A percentile compares a stretch with the other conserved stretches of the same genome.
Evolutionary conservation across 768 basidiomycete species (phyloP).

Genomic region (Kwoniella sp.): DNA sequence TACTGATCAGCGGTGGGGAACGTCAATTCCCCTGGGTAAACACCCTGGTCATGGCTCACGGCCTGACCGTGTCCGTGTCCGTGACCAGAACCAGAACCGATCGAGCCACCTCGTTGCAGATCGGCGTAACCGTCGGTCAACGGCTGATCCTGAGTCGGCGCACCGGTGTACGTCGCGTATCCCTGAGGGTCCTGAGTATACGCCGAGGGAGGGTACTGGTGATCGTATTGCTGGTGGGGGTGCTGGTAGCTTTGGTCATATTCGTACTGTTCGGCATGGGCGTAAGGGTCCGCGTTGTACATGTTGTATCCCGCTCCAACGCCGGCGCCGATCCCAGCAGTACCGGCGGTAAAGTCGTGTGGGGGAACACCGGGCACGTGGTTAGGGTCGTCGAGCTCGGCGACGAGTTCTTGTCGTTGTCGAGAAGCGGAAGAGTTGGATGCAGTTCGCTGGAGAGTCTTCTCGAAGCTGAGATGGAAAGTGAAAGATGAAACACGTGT

Average conservation of each 20-base stretch:
- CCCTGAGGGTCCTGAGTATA: conserved; percentile 25
- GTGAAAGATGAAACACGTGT: conserved; percentile 8
- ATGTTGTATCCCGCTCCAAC: conserved; percentile 25
- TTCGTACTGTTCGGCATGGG: conserved; percentile 44
- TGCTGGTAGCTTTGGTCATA: conserved; percentile 34
- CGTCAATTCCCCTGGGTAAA: conserved; percentile 32
- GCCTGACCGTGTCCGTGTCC: conserved; percentile 23
- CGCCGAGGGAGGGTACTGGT: conserved; percentile 28
- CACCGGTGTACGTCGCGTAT: conserved; percentile 24
- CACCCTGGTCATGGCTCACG: conserved; percentile 14
- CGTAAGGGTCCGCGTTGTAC: conserved; percentile 42
- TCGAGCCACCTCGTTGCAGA: conserved; percentile 44
- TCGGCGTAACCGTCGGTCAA: conserved; percentile 45
- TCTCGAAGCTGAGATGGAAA: conserved; percentile 42
- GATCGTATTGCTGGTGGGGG: conserved; percentile 20
- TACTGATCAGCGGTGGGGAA: conserved; percentile 37
- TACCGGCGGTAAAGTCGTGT: conserved; percentile 53
- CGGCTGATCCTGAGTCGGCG: conserved; percentile 34
- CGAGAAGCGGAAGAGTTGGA: conserved; percentile 45
- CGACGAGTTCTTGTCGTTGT: conserved; percentile 47
- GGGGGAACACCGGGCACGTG: conserved; percentile 45
- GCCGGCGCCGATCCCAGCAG: conserved; percentile 19
- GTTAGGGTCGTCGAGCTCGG: conserved; percentile 44
- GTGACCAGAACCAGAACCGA: conserved; percentile 36
- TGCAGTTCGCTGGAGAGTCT: conserved; percentile 41